Evolutionary conservation across 73 alveolate genomes (phyloP), one percentile per base, ranked within the genome.

Genomic region (Paramecium sexaurelia): DNA sequence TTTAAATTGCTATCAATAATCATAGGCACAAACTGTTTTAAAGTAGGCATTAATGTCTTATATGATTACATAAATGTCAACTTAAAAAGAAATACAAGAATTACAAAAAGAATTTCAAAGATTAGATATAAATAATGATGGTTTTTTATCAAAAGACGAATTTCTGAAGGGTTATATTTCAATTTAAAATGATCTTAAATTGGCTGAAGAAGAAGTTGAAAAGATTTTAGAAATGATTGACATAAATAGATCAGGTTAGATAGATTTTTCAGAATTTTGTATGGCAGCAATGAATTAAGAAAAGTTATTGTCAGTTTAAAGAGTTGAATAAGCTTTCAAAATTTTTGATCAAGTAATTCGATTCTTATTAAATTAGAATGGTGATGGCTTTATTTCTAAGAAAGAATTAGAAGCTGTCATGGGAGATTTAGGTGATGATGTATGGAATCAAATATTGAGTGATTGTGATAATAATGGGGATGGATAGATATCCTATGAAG

Each of bases 81-180:
- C 94, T 7, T 20, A 92, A 36, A 91, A 85, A 36, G 98, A 95
- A 57, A 94, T 83, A 17, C 22, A 85, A 66, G 85, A 83, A 10
- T 92, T 95, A 7, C 22, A 67, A 55, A 66, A 83, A 35, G 93
- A 78, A 11, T 95, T 95, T 75, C 35, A 94, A 69, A 71, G 55
- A 8, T 68, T 92, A 27, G 98, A 95, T 73, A 84, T 69, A 11
- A 85, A 94, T 55, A 85, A 94, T 85, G 97, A 94, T 73, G 97
- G 97, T n/a, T 73, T 82, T 22, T 90, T 94, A 17, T 73, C 94
- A 17, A 94, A 93, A 85, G 85, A 94, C 0, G 97, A 94, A 35
- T 83, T 94, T 19, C 66, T 94, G 1, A 84, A 55, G 19, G 97
- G 97, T 3, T 45, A 41, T 22, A 2, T 45, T 11, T 20, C 39